Evolutionary conservation across 345 rosid genomes (phyloP).

Genomic region (Populus pruinosa): DNA sequence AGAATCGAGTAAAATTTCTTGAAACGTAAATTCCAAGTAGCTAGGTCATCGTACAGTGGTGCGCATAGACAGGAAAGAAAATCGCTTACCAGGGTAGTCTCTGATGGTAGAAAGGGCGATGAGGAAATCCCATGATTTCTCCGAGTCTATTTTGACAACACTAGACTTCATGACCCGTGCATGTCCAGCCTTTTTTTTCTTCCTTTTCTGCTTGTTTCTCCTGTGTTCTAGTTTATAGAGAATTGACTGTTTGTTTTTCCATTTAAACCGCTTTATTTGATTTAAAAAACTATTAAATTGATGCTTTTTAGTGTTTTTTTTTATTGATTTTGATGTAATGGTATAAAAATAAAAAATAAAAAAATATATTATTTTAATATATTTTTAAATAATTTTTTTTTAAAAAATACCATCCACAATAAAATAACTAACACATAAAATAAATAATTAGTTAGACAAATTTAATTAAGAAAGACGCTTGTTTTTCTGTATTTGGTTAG

Average conservation of each 20-base stretch:
- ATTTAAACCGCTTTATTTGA: too few relatives aligned
- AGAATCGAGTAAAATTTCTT: background rate
- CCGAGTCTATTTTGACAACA: slow-evolving; percentile 35
- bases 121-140: slow-evolving; percentile 36
- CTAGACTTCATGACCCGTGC: slow-evolving; percentile 24
- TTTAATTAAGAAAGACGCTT: background rate
- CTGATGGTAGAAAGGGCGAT: slow-evolving; percentile 28
- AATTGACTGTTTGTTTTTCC: too few relatives aligned
- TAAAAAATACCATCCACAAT: too few relatives aligned
- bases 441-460: too few relatives aligned
- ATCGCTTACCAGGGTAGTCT: slow-evolving; percentile 34
- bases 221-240: background rate
- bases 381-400: too few relatives aligned
- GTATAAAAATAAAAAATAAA: too few relatives aligned
- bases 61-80: too few relatives aligned
- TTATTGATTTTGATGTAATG: too few relatives aligned
- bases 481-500: background rate
- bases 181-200: slow-evolving; percentile 15
- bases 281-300: too few relatives aligned
- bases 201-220: background rate
- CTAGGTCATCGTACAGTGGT: background rate
- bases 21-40: background rate
- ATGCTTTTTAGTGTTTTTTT: too few relatives aligned
- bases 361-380: too few relatives aligned
- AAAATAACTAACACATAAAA: too few relatives aligned